Conservation (phyloP, 225 moss, liverwort and hornwort species). For the Takakia lepidozioides region DNA sequence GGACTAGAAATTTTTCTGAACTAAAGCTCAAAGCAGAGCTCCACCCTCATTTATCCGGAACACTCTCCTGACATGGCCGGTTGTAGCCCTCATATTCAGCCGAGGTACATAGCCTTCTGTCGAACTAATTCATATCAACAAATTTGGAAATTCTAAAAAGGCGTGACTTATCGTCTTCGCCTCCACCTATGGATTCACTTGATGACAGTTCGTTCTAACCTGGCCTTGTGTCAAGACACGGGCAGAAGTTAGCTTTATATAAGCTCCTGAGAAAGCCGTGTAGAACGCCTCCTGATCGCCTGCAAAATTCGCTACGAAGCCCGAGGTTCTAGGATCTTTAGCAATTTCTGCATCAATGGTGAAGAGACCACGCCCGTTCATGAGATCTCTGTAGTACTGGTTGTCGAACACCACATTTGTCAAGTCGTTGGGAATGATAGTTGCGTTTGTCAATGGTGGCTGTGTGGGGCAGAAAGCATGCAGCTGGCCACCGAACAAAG, state of each 20-base stretch:
- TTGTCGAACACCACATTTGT: conserved; percentile 18
- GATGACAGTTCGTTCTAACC: conserved; percentile 10
- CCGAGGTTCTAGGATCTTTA: conserved; percentile 7
- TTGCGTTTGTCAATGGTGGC: not conserved
- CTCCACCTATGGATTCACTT: too few relatives aligned
- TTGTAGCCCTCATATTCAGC: too few relatives aligned
- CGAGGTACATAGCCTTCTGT: too few relatives aligned
- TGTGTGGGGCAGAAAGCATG: conserved; percentile 6
- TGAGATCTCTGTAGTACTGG: conserved; percentile 19
- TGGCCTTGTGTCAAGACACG: conserved; percentile 11
- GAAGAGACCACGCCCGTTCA: conserved; percentile 16
- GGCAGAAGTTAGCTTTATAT: conserved; percentile 9
- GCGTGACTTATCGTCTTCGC: too few relatives aligned
- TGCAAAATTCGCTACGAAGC: conserved; percentile 9
- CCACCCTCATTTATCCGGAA: too few relatives aligned
- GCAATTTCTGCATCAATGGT: conserved; percentile 11
- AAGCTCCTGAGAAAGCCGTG: conserved; percentile 8
- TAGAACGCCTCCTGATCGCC: conserved; percentile 4
- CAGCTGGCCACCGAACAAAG: conserved; percentile 11
- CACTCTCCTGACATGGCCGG: too few relatives aligned
- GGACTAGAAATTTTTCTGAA: too few relatives aligned
- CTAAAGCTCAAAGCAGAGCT: too few relatives aligned
- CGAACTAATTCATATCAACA: too few relatives aligned
- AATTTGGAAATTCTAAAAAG: too few relatives aligned
- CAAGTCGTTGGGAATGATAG: conserved; percentile 11